These are phyloP conservation scores for Carex parvula DNA, from an alignment of 176 grass and related monocot species.

Conservation along the genomic window DNA sequence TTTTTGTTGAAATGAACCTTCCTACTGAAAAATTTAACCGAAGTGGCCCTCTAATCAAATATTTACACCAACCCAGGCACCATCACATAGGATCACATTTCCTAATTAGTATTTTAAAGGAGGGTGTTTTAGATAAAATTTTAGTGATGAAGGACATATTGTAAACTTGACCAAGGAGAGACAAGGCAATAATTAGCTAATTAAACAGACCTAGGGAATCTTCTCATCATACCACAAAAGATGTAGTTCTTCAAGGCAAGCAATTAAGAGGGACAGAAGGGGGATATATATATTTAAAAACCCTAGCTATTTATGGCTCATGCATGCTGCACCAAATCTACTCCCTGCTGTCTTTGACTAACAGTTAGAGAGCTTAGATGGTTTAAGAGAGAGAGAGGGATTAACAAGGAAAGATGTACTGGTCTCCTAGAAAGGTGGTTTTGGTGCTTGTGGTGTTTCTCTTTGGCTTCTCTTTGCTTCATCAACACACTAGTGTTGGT, in stretches of 20 bases:
- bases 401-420: constrained; percentile 32
- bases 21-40: background rate
- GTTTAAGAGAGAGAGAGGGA: constrained; percentile 16
- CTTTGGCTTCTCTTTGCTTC: constrained; percentile 48
- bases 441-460: constrained; percentile 46
- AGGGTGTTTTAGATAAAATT: background rate
- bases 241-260: constrained; percentile 37
- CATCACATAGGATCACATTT: no score
- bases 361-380: constrained; percentile 17
- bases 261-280: constrained; percentile 26
- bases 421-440: constrained; percentile 36
- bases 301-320: constrained; percentile 14
- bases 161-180: background rate
- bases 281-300: constrained; percentile 31
- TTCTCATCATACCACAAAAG: constrained; percentile 37
- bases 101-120: background rate
- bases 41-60: background rate
- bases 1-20: background rate
- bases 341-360: constrained; percentile 37
- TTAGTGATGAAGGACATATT: background rate
- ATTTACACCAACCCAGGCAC: background rate
- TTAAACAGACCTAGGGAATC: constrained; percentile 53
- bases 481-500: constrained; percentile 55
- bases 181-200: constrained; percentile 28
- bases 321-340: constrained; percentile 31